These are phyloP conservation scores for Anisodus tanguticus DNA, from an alignment of 257 asterid genomes.

Conservation along the genomic window DNA sequence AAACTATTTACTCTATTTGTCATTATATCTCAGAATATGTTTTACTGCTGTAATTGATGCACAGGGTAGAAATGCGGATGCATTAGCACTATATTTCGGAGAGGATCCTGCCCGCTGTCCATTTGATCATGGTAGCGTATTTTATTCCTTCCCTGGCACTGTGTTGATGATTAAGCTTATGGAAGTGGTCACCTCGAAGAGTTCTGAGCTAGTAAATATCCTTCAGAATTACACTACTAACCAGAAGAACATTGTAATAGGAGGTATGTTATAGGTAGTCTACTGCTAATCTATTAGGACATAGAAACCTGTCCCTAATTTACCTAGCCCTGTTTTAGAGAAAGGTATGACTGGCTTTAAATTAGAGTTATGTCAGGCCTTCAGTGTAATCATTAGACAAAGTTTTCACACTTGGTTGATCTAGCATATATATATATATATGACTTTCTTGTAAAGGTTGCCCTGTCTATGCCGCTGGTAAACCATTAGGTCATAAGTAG, in stretches of 20 bases:
- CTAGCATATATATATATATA: not conserved
- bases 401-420: not conserved
- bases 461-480: not conserved
- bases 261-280: not conserved
- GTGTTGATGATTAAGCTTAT: no score
- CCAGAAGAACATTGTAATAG: not conserved
- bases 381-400: not conserved
- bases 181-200: not conserved
- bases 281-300: not conserved
- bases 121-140: constrained; percentile 51
- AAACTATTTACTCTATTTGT: no score
- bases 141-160: not conserved
- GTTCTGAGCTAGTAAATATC: not conserved
- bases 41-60: no score
- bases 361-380: not conserved
- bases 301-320: not conserved
- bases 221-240: not conserved
- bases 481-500: not conserved
- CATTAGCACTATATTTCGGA: constrained; percentile 72
- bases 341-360: not conserved
- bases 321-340: not conserved
- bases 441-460: not conserved
- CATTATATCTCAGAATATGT: no score
- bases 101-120: constrained; percentile 50
- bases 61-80: no score